phyloP scores from a whole-genome alignment of 805 yeast genomes.

The Nakazawaea siamensis region DNA sequence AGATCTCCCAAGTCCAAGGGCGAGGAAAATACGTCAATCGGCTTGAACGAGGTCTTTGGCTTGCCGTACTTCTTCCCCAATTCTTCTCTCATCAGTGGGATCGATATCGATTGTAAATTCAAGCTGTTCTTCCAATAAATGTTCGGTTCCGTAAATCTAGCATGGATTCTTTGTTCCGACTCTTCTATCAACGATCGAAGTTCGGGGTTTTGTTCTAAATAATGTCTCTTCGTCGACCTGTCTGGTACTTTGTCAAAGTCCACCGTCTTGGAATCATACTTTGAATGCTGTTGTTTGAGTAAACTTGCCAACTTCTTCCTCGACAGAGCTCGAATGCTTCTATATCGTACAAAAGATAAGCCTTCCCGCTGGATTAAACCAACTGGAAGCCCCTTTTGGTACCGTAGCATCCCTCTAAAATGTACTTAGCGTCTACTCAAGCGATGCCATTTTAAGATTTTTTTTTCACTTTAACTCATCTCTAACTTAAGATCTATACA shows the following conservation, averaged over 20 bases:
- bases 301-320: slow-evolving; percentile 4
- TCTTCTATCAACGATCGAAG: slow-evolving; percentile 18
- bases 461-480: too few species aligned
- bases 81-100: slow-evolving; percentile 9
- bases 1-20: slow-evolving; percentile 51
- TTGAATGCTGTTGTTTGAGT: background rate
- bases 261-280: background rate
- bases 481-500: too few species aligned
- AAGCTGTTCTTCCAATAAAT: slow-evolving; percentile 18
- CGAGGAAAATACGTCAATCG: slow-evolving; percentile 17
- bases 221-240: background rate
- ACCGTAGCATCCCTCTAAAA: too few species aligned
- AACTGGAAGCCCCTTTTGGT: too few species aligned
- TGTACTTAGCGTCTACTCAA: too few species aligned
- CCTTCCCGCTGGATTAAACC: too few species aligned
- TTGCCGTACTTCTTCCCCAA: slow-evolving; percentile 14
- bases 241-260: background rate
- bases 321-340: too few species aligned
- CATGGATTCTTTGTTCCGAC: slow-evolving; percentile 14
- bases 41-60: slow-evolving; percentile 7
- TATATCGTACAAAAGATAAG: too few species aligned
- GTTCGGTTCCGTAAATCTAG: slow-evolving; percentile 22
- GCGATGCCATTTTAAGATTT: too few species aligned
- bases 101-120: slow-evolving; percentile 13
- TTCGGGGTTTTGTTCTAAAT: slow-evolving; percentile 13